These are phyloP conservation scores for Sphaerulina vaccinii DNA, from an alignment of 2,329 filamentous ascomycete species.

Conservation along the genomic window DNA sequence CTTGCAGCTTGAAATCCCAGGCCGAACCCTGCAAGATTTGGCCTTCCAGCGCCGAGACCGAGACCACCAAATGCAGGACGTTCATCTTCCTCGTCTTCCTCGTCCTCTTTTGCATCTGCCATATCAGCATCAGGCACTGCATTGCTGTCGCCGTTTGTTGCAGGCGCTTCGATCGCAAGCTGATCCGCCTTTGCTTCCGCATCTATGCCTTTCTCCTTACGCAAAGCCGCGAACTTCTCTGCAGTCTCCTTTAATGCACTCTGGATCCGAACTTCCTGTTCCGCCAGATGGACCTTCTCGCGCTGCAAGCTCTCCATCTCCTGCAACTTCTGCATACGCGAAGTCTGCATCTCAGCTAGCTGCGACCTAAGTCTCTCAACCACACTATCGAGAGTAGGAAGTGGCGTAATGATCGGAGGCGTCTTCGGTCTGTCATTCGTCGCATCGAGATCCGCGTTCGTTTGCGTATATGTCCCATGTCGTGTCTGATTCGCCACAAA, in stretches of 20 bases:
- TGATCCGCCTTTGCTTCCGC: background rate
- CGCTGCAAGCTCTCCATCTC: constrained; percentile 65
- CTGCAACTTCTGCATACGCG: constrained; percentile 58
- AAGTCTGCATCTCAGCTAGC: constrained; percentile 60
- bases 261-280: constrained; percentile 77
- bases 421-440: constrained; percentile 35
- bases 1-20: constrained; percentile 17
- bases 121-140: constrained; percentile 19
- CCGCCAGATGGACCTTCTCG: constrained; percentile 67
- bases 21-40: constrained; percentile 21
- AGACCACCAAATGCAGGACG: constrained; percentile 19
- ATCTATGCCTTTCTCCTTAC: constrained; percentile 47
- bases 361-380: constrained; percentile 63
- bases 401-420: constrained; percentile 65
- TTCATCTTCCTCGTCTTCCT: constrained; percentile 23
- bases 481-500: constrained; percentile 86
- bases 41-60: constrained; percentile 18
- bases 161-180: constrained; percentile 20
- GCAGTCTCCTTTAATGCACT: constrained; percentile 76
- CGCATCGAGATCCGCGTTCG: constrained; percentile 8
- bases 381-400: constrained; percentile 71
- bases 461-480: constrained; percentile 68
- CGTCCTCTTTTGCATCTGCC: constrained; percentile 22
- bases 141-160: background rate
- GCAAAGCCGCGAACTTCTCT: constrained; percentile 63